phyloP scores from a whole-genome alignment of 345 rosid genomes.

The Camelina hispida region DNA sequence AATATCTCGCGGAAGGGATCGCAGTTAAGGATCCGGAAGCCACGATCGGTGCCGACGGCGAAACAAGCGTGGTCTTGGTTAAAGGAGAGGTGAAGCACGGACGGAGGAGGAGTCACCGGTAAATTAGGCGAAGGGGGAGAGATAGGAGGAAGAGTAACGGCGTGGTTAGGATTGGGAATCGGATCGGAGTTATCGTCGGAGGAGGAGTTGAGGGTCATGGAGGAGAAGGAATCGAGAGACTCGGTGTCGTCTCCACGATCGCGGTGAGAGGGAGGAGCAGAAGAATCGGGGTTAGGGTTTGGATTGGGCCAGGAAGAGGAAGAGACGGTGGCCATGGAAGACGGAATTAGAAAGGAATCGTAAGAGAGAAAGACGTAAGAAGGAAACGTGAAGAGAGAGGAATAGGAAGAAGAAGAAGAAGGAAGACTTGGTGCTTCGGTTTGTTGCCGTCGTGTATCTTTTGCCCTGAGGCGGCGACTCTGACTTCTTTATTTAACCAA shows the following conservation, averaged over 20 bases:
- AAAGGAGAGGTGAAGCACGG: conserved; percentile 75
- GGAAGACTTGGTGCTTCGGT: conserved; percentile 38
- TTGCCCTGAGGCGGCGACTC: conserved; percentile 35
- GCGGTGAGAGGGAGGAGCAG: conserved; percentile 40
- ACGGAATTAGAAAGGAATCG: conserved; percentile 20
- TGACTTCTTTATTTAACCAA: conserved; percentile 8
- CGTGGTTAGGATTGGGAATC: conserved; percentile 33
- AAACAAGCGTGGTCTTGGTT: conserved; percentile 93
- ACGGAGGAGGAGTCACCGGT: conserved; percentile 35
- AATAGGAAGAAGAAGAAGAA: conserved; percentile 7
- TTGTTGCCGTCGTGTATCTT: conserved; percentile 44
- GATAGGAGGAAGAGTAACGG: conserved; percentile 36
- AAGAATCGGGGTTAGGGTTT: conserved; percentile 29
- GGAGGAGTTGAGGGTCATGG: conserved; percentile 44
- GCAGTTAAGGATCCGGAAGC: conserved; percentile 90
- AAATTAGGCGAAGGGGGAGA: conserved; percentile 39
- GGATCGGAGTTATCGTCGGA: conserved; percentile 27
- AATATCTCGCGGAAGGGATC: conserved; percentile 94
- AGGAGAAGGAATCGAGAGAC: conserved; percentile 59
- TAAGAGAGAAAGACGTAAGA: conserved; percentile 11
- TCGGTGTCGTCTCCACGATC: conserved; percentile 43
- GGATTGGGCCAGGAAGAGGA: conserved; percentile 63
- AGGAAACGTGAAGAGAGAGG: conserved; percentile 33
- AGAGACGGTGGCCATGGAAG: conserved; percentile 74
- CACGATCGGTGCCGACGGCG: conserved; percentile 87